Percentiles rank a stretch among this genome's conserved stretches.
Evolutionary conservation across 1,139 yeast genomes (phyloP).

Genomic region (Sugiyamaella castrensis): DNA sequence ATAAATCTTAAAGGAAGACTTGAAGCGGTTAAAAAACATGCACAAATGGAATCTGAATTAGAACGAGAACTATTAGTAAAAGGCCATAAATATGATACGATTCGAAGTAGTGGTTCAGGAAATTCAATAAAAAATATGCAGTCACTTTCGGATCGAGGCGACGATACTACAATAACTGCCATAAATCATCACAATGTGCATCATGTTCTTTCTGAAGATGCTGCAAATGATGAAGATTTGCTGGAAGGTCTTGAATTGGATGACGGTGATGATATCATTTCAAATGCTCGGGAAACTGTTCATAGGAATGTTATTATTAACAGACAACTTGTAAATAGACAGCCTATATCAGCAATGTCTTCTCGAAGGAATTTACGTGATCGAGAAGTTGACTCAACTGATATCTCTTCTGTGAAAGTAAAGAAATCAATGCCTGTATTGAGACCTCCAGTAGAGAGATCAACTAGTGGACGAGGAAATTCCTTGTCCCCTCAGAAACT

Average conservation of each 20-base stretch:
- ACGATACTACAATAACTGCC: slow-evolving; percentile 2
- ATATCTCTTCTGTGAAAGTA: slow-evolving; percentile 4
- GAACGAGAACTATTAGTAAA: slow-evolving; percentile 19
- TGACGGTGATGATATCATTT: slow-evolving; percentile 13
- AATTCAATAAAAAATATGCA: slow-evolving; percentile 1
- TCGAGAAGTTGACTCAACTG: slow-evolving; percentile 1
- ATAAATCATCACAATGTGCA: slow-evolving; percentile 1
- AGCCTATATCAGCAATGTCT: background rate
- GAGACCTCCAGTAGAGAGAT: slow-evolving; percentile 1
- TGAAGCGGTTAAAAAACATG: slow-evolving; percentile 15
- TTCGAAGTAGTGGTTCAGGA: slow-evolving; percentile 23
- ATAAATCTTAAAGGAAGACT: slow-evolving; percentile 8
- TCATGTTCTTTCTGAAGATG: slow-evolving; percentile 13
- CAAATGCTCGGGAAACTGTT: slow-evolving; percentile 15
- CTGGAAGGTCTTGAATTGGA: slow-evolving; percentile 28
- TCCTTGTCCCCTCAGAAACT: slow-evolving; percentile 8
- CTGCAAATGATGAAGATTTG: slow-evolving; percentile 25
- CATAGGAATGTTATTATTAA: slow-evolving; percentile 28
- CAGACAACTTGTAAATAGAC: background rate
- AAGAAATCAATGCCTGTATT: slow-evolving; percentile 21
- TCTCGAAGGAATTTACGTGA: background rate
- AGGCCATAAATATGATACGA: slow-evolving; percentile 23
- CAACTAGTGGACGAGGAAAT: background rate
- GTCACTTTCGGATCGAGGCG: background rate
- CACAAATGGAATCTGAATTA: slow-evolving; percentile 20